phyloP scores from a whole-genome alignment of 1,284 basidiomycete species.

The Cryptococcus wingfieldii region DNA sequence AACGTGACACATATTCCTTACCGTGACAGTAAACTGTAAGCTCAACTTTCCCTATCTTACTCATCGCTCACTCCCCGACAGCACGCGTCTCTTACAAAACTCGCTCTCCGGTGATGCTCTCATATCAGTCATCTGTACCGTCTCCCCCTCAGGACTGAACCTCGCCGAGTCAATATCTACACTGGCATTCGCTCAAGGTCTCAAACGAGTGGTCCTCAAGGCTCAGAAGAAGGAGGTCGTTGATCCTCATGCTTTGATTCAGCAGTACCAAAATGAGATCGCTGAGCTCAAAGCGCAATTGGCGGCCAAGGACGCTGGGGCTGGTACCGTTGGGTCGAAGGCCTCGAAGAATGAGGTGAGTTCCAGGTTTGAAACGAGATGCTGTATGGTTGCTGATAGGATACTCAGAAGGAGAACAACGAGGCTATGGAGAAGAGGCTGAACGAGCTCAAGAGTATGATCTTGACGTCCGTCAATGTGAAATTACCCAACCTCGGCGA shows the following conservation, averaged over 20 bases:
- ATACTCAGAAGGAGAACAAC: slow-evolving; percentile 51
- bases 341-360: slow-evolving; percentile 47
- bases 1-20: slow-evolving; percentile 89
- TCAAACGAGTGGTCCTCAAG: slow-evolving; percentile 59
- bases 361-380: not conserved
- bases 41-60: not conserved
- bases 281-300: slow-evolving; percentile 60
- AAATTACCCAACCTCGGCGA: slow-evolving; percentile 51
- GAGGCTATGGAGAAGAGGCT: slow-evolving; percentile 73
- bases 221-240: slow-evolving; percentile 91
- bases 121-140: slow-evolving; percentile 92
- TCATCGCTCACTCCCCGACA: slow-evolving; percentile 17
- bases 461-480: slow-evolving; percentile 75
- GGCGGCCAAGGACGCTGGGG: slow-evolving; percentile 43
- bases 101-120: slow-evolving; percentile 90
- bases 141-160: slow-evolving; percentile 71
- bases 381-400: not conserved
- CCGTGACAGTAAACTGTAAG: slow-evolving; percentile 77
- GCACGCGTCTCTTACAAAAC: slow-evolving; percentile 87
- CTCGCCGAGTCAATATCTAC: slow-evolving; percentile 78
- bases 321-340: slow-evolving; percentile 57
- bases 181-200: slow-evolving; percentile 68
- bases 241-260: slow-evolving; percentile 83
- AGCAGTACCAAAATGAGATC: slow-evolving; percentile 83
- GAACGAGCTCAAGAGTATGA: slow-evolving; percentile 77